Evolutionary conservation across 352 stramenopile species (phyloP), one percentile per base, ranked within the genome.

Genomic region (Pythium brachiatum): DNA sequence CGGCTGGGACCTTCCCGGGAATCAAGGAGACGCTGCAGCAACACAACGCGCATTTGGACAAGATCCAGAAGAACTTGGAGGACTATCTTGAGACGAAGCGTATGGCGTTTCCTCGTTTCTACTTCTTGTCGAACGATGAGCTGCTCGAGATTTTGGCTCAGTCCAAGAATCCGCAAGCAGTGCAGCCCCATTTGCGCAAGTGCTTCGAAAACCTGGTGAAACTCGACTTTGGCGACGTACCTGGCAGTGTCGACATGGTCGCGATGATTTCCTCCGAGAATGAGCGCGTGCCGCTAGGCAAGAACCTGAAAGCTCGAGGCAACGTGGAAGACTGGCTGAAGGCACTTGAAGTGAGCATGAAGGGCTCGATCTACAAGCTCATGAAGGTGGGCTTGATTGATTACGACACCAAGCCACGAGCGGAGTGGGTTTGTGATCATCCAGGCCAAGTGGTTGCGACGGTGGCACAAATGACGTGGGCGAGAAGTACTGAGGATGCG

Each of bases 81-180:
- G 88, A 97, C 60, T 97, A 97, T 63, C 70, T 97, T 5, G 91
- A 97, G 60, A 97, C 89, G 1, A 97, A 97, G 53, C 79, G 91
- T 11, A 97, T 96, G 88, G 88, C 88, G 3, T 97, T 97, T 52
- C 91, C 91, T 7, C 73, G 88, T 0, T 98, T 98, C 70, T 98
- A 98, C 72, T 98, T 98, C 59, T 67, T 98, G 2, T 97, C 92
- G 0, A 97, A 99, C 54, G 95, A 98, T 48, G 95, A 97, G 36
- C 70, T 98, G 20, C 75, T 98, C 0, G 95, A 98, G 60, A 98
- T 98, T 36, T 67, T 98, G 1, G 92, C 93, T 8, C 94, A 98
- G 51, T 92, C 92, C 5, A 98, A 98, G 73, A 96, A 98, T 57
- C 94, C 95, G 11, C 90, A 97, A 27, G 90, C 89, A 0, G 92